Evolutionary conservation across 2,329 filamentous ascomycete genomes (phyloP), one percentile per base, ranked within the genome.

Genomic region (Aureobasidium lini): DNA sequence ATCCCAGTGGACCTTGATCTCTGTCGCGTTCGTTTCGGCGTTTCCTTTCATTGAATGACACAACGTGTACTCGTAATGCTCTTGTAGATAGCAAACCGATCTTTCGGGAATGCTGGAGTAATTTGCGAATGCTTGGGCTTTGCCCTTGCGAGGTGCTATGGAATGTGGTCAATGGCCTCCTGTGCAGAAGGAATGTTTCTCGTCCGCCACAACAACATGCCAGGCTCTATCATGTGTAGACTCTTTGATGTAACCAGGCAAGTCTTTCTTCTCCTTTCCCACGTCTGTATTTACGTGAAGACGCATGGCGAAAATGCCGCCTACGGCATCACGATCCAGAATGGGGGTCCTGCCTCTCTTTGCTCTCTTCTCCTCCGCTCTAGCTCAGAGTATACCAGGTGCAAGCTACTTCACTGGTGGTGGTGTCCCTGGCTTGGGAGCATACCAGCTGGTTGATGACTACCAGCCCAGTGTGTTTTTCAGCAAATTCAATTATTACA

Each of bases 401-500:
- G 69, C 63, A 29, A 61, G 59, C 15, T 65, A 64, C 18, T 65
- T 63, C 40, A 54, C 52, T n/a, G 70, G 68, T 29, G 63, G 64
- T 50, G 70, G 70, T 28, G 64, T 66, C 8, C 66, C 69, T 40
- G 65, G 62, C 10, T 66, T 66, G 9, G 68, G 62, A 16, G 28
- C 61, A 13, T 71, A 71, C 53, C 48, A 61, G 37, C 60, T 71
- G 15, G 64, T 71, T 3, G 70, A 72, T 56, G 66, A 69, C 23
- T 72, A 72, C 52, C 36, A 62, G 16, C 63, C 66, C n/a, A 50
- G 61, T 1, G 63, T 59, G 46, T 72, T 73, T 62, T 70, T 73
- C 64, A 61, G 66, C 59, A 72, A 72, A 43, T 72, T 72, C 66
- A 67, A 67, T 47, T 73, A 67, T 61, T 71, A 68, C 62, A 67